Evolutionary conservation across 108 stramenopile species (phyloP).

Genomic region (Skeletonema menzelii): DNA sequence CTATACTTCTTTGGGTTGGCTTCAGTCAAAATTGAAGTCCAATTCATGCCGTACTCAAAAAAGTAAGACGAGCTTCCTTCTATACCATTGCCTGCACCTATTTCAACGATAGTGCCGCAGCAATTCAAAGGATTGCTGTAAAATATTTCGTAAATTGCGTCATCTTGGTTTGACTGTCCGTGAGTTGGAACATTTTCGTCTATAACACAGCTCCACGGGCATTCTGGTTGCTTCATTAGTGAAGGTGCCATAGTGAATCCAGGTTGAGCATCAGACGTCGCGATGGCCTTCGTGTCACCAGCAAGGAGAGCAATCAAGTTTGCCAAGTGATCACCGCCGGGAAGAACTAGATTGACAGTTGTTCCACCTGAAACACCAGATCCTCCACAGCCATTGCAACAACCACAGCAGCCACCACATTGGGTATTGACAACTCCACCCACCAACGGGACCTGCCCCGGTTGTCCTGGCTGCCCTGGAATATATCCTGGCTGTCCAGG

Average conservation of each 20-base stretch:
- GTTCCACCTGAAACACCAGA: constrained; percentile 1
- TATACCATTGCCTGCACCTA: constrained; percentile 50
- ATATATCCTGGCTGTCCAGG: not conserved
- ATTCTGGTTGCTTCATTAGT: constrained; percentile 5
- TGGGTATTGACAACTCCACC: constrained; percentile 15
- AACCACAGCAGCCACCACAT: constrained; percentile 14
- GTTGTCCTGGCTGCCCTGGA: not conserved
- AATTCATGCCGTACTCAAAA: constrained; percentile 53
- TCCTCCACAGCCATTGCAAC: constrained; percentile 18
- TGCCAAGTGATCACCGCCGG: not conserved
- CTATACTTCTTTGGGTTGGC: constrained; percentile 42
- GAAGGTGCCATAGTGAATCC: constrained; percentile 2
- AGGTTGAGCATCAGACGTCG: not conserved
- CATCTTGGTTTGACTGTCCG: constrained; percentile 51
- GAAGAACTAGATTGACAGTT: not conserved
- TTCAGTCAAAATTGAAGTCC: constrained; percentile 47
- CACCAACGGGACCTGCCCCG: not conserved
- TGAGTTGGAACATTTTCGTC: constrained; percentile 38
- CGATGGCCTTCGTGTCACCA: not conserved
- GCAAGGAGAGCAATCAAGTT: not conserved
- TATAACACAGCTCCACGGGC: constrained; percentile 34
- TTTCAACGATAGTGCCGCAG: constrained; percentile 52
- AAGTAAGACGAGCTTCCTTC: constrained; percentile 30
- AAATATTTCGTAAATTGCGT: constrained; percentile 55
- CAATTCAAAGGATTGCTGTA: constrained; percentile 57